Percentiles rank a stretch among this genome's conserved stretches.
Conservation (phyloP, 441 rosid genomes). For the Isatis lusitanica region DNA sequence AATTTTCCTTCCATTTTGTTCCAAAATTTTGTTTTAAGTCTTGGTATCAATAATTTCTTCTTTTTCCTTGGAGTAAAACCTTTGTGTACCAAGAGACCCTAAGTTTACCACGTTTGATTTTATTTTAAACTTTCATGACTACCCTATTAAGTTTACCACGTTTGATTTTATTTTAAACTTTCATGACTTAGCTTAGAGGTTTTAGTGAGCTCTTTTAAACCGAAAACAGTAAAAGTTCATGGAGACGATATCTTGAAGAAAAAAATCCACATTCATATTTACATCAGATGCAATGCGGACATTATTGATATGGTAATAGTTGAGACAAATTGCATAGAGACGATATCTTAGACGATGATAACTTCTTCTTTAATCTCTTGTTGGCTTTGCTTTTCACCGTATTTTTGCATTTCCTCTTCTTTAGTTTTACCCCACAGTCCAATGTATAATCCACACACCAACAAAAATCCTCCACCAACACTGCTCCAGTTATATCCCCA, state of each 20-base stretch:
- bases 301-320: slow-evolving; percentile 3
- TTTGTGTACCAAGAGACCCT: too few relatives aligned
- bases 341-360: not conserved
- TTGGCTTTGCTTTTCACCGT: slow-evolving; percentile 36
- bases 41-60: too few relatives aligned
- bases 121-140: too few relatives aligned
- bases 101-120: too few relatives aligned
- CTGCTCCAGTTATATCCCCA: slow-evolving; percentile 41
- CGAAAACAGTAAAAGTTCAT: too few relatives aligned
- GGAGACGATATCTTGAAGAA: not conserved
- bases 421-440: slow-evolving; percentile 80
- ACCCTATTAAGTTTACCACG: too few relatives aligned
- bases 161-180: too few relatives aligned
- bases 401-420: slow-evolving; percentile 39
- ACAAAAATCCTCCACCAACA: slow-evolving; percentile 59
- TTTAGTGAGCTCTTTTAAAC: too few relatives aligned
- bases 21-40: too few relatives aligned
- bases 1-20: too few relatives aligned
- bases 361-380: slow-evolving; percentile 45
- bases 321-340: not conserved
- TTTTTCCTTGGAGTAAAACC: too few relatives aligned
- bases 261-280: slow-evolving; percentile 4
- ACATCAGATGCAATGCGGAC: not conserved
- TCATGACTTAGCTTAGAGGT: too few relatives aligned
- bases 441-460: slow-evolving; percentile 72